Evolutionary conservation across 2,329 filamentous ascomycete genomes (phyloP), one percentile per base, ranked within the genome.

Genomic region (Colletotrichum karsti): DNA sequence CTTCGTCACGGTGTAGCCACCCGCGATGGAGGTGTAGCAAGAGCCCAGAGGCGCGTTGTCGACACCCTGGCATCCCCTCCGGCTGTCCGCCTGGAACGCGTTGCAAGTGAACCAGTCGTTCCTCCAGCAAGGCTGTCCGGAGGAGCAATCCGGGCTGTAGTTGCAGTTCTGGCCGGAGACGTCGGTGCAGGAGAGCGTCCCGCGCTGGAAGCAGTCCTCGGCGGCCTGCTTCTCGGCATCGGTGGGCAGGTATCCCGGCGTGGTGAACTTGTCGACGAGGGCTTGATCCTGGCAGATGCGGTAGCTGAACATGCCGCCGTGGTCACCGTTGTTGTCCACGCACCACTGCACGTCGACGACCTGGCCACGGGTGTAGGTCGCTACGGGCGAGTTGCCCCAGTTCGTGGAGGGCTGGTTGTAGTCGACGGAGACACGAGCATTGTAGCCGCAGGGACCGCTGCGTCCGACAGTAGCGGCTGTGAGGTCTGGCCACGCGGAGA

Each of bases 91-190:
- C n/a, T 79, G 71, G 69, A 83, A 85, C 2, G 76, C 78, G 54
- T 85, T 81, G 77, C 85, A 88, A 0, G 85, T 87, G 70, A 87
- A 87, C 85, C 85, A 87, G 73, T 87, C 83, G 60, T 87, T 85
- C 3, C 83, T 77, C 62, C 77, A 82, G 72, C 85, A 87, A 0
- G 80, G 70, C 71, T 85, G 75, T 1, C 74, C 84, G 15, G 74
- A 60, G 0, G 73, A 69, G 70, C 85, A 87, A 70, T 88, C 85
- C 0, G 83, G 78, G 69, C 75, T 86, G 70, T 82, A 87, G 2
- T 73, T 80, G 71, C 85, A 88, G 5, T 73, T 70, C 74, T 87
- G 84, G 0, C 85, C 85, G 9, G 77, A 65, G 4, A 87, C 84
- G 58, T 86, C 84, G 0, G 81, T 85, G 75, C 85, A 88, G 0